Evolutionary conservation across 371 early-diverging fungal species (phyloP).

Genomic region (Funneliformis caledonium): DNA sequence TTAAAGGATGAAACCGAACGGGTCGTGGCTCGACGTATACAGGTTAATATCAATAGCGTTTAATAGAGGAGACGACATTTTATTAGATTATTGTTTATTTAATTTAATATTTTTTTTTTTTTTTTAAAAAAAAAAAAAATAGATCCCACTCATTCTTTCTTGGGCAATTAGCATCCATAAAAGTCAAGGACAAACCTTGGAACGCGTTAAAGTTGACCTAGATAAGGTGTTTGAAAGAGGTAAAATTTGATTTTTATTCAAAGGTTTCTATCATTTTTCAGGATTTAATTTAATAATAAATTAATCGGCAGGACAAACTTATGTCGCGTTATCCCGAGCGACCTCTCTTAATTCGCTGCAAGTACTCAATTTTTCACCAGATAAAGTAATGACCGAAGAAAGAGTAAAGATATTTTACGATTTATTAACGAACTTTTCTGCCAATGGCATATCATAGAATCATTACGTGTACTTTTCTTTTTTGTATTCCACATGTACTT

Average conservation of each 20-base stretch:
- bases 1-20: constrained; percentile 21
- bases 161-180: constrained; percentile 74
- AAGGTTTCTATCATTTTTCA: background rate
- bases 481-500: too few relatives aligned
- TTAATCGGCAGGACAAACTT: constrained; percentile 71
- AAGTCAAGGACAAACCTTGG: constrained; percentile 91
- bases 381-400: constrained; percentile 71
- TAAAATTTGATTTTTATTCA: constrained; percentile 40
- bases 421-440: background rate
- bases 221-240: constrained; percentile 77
- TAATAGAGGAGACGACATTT: background rate
- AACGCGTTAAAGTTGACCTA: constrained; percentile 79
- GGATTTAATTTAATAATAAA: background rate
- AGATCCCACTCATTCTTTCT: constrained; percentile 65
- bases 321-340: constrained; percentile 87
- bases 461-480: too few relatives aligned
- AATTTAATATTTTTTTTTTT: background rate
- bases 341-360: constrained; percentile 67
- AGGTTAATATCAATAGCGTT: constrained; percentile 22
- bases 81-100: background rate
- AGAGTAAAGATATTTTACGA: constrained; percentile 69
- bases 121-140: too few relatives aligned
- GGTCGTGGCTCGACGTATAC: constrained; percentile 38
- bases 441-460: too few relatives aligned
- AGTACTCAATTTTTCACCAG: constrained; percentile 72